These are phyloP conservation scores for Tanacetum coccineum DNA, from an alignment of 129 eudicot genomes.

Conservation along the genomic window DNA sequence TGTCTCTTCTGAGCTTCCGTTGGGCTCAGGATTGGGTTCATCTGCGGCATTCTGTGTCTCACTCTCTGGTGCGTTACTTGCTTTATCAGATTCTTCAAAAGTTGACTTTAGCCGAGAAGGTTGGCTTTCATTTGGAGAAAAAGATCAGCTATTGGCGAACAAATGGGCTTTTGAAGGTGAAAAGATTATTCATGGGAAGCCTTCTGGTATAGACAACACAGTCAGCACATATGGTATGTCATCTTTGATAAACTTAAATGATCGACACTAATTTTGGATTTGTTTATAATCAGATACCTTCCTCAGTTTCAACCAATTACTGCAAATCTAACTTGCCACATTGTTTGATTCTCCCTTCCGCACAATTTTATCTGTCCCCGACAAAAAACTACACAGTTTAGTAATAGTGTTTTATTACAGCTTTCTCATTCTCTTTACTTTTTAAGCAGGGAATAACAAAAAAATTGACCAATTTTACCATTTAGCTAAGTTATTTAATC, in stretches of 20 bases:
- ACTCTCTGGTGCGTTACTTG: conserved; percentile 69
- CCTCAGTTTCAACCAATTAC: not conserved
- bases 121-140: conserved; percentile 70
- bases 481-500: too few species aligned
- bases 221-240: conserved; percentile 93
- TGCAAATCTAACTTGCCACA: not conserved
- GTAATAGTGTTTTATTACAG: too few species aligned
- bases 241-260: conserved; percentile 13
- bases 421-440: too few species aligned
- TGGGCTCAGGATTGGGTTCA: conserved; percentile 97
- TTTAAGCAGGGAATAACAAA: too few species aligned
- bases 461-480: too few species aligned
- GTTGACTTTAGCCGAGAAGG: conserved; percentile 60
- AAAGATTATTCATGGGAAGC: conserved; percentile 96
- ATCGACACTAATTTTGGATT: not conserved
- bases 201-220: conserved; percentile 97
- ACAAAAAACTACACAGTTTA: too few species aligned
- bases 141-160: conserved; percentile 71
- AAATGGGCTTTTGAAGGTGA: conserved; percentile 99
- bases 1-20: conserved; percentile 89
- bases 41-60: conserved; percentile 97
- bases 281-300: not conserved
- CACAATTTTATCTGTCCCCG: too few species aligned
- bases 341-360: too few species aligned
- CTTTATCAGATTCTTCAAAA: conserved; percentile 54